A percentile compares a stretch with the other conserved stretches of the same genome.
phyloP scores from a whole-genome alignment of 2,329 filamentous ascomycete genomes.

The Fusarium buharicum region DNA sequence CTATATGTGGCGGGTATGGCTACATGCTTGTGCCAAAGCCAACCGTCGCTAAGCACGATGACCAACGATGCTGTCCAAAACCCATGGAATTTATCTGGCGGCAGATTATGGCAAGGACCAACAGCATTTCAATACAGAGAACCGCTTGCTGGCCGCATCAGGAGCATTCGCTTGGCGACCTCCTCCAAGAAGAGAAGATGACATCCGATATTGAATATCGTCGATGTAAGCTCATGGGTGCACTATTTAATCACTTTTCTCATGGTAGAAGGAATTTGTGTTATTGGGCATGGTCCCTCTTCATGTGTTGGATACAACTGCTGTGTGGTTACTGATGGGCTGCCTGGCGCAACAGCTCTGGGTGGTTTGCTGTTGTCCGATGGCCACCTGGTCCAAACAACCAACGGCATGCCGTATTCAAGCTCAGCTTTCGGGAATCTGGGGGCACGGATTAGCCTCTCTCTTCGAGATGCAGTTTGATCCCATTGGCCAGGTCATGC shows the following conservation, averaged over 20 bases:
- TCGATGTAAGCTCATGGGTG: neutral
- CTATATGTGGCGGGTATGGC: neutral
- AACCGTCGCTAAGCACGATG: neutral
- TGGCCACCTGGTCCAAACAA: neutral
- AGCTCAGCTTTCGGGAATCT: neutral
- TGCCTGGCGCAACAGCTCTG: no score
- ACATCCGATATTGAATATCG: neutral
- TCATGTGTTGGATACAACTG: no score
- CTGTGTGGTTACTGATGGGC: no score
- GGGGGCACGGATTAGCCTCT: conserved; percentile 2
- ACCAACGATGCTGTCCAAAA: conserved; percentile 4
- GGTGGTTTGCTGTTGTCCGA: neutral
- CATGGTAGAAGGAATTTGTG: no score
- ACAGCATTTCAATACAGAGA: conserved; percentile 5
- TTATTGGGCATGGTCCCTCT: no score
- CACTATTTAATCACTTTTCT: no score
- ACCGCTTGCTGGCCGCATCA: neutral
- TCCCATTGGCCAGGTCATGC: neutral
- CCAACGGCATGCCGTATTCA: neutral
- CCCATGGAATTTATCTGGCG: conserved; percentile 17
- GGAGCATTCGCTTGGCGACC: neutral
- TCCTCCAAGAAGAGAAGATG: neutral
- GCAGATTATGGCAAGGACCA: conserved; percentile 13
- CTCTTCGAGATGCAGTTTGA: neutral
- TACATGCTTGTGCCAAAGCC: conserved; percentile 3